phyloP scores from a whole-genome alignment of 805 yeast genomes.

The Metschnikowia chrysomelidarum region DNA sequence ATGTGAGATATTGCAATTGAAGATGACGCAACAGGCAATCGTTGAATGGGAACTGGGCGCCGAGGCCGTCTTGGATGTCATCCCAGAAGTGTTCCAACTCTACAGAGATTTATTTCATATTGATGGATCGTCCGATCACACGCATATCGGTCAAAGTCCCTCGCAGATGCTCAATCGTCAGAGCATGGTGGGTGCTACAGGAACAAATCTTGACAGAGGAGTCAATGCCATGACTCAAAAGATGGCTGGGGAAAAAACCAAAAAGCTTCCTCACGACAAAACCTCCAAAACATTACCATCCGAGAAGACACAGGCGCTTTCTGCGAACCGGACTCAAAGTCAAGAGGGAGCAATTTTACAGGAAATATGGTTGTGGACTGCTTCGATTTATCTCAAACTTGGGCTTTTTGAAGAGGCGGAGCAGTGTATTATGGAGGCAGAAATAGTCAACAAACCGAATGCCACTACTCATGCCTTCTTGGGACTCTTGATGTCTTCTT shows the following conservation, averaged over 20 bases:
- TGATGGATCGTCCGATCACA: slow-evolving; percentile 12
- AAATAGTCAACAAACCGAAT: slow-evolving; percentile 43
- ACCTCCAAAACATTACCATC: no score
- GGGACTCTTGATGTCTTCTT: slow-evolving; percentile 45
- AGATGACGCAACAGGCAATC: slow-evolving; percentile 72
- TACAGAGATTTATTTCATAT: slow-evolving; percentile 48
- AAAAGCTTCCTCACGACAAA: slow-evolving; percentile 20
- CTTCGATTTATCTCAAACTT: slow-evolving; percentile 58
- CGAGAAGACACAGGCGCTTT: no score
- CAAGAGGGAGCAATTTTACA: slow-evolving; percentile 40
- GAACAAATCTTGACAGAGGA: slow-evolving; percentile 5
- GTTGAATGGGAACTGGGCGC: slow-evolving; percentile 60
- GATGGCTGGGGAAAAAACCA: slow-evolving; percentile 22
- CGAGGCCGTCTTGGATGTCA: slow-evolving; percentile 53
- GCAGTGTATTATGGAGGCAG: slow-evolving; percentile 73
- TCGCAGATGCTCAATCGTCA: no score
- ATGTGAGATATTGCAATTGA: slow-evolving; percentile 61
- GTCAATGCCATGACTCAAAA: slow-evolving; percentile 5
- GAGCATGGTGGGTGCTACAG: slow-evolving; percentile 35
- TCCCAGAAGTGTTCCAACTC: slow-evolving; percentile 65
- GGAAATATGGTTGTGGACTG: slow-evolving; percentile 72
- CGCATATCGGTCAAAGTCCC: slow-evolving; percentile 37
- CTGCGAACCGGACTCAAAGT: slow-evolving; percentile 1
- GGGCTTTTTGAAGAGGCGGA: slow-evolving; percentile 59
- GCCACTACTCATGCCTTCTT: slow-evolving; percentile 48